Conservation (phyloP, 495 filamentous ascomycete genomes). For the Penicillium odoratum region DNA sequence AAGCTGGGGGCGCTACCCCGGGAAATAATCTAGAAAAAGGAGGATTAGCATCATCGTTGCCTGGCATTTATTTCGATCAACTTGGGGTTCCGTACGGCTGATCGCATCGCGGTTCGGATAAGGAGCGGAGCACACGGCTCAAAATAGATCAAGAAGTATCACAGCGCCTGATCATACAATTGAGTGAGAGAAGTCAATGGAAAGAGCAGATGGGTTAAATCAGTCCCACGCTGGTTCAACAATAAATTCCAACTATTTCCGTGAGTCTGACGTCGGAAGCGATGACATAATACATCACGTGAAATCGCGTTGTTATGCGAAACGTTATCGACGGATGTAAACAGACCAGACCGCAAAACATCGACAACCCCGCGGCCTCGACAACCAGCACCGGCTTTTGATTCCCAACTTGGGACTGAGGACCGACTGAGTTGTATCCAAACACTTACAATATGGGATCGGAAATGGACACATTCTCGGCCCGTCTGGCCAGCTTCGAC, state of each 20-base stretch:
- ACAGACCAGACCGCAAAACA: constrained; percentile 28
- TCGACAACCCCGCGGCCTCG: constrained; percentile 12
- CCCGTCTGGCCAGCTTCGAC: constrained; percentile 75
- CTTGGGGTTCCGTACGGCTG: constrained; percentile 32
- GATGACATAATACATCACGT: constrained; percentile 31
- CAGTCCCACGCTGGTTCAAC: constrained; percentile 11
- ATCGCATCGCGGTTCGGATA: constrained; percentile 32
- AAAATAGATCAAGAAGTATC: constrained; percentile 12
- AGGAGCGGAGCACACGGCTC: constrained; percentile 34
- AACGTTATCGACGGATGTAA: constrained; percentile 31
- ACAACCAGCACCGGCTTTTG: constrained; percentile 10
- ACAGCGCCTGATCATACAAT: constrained; percentile 29
- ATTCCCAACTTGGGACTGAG: constrained; percentile 1
- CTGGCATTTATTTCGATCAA: not conserved
- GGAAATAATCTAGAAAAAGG: constrained; percentile 24
- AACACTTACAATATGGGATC: constrained; percentile 28
- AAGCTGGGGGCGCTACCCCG: constrained; percentile 25
- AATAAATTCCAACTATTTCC: constrained; percentile 12
- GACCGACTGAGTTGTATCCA: constrained; percentile 7
- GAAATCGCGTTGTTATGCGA: constrained; percentile 23
- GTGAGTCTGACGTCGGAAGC: constrained; percentile 27
- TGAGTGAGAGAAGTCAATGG: constrained; percentile 15
- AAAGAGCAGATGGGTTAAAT: constrained; percentile 11
- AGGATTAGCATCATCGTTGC: constrained; percentile 10
- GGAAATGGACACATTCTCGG: constrained; percentile 63